Evolutionary conservation across 257 asterid genomes (phyloP).

Genomic region (Cordia subcordata): DNA sequence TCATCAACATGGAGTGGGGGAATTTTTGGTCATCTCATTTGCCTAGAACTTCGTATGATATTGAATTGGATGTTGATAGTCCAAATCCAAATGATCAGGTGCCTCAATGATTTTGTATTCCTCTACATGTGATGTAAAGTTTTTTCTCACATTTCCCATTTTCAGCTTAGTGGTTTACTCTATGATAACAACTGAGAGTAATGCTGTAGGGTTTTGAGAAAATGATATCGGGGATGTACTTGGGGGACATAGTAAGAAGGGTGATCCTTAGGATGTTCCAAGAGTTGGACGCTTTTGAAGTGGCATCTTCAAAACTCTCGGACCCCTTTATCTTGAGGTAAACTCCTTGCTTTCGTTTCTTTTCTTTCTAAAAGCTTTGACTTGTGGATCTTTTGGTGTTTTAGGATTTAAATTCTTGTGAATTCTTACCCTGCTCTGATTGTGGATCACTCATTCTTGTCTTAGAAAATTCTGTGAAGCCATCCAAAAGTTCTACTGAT

Average conservation of each 20-base stretch:
- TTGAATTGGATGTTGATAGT: conserved; percentile 72
- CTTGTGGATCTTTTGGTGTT: too few species aligned
- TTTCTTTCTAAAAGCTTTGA: background rate
- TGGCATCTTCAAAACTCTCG: conserved; percentile 47
- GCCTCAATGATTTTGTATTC: background rate
- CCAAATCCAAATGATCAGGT: conserved; percentile 87
- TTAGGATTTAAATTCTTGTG: too few species aligned
- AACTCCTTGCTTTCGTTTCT: conserved; percentile 1
- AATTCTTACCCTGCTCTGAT: too few species aligned
- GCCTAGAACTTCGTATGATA: conserved; percentile 75
- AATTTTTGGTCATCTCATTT: conserved; percentile 91
- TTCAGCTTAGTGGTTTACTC: background rate
- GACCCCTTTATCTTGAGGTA: conserved; percentile 73
- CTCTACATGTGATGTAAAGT: background rate
- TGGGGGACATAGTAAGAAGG: conserved; percentile 88
- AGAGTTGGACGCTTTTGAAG: conserved; percentile 66
- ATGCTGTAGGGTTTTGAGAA: conserved; percentile 74
- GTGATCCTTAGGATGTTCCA: conserved; percentile 66
- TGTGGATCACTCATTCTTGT: too few species aligned
- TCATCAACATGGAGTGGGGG: conserved; percentile 94
- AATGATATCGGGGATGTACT: conserved; percentile 93
- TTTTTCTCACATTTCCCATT: background rate
- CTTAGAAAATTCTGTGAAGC: too few species aligned
- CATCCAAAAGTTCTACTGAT: too few species aligned
- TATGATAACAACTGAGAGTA: background rate